Evolutionary conservation across 352 stramenopile species (phyloP).

Genomic region (Lagenidium giganteum): DNA sequence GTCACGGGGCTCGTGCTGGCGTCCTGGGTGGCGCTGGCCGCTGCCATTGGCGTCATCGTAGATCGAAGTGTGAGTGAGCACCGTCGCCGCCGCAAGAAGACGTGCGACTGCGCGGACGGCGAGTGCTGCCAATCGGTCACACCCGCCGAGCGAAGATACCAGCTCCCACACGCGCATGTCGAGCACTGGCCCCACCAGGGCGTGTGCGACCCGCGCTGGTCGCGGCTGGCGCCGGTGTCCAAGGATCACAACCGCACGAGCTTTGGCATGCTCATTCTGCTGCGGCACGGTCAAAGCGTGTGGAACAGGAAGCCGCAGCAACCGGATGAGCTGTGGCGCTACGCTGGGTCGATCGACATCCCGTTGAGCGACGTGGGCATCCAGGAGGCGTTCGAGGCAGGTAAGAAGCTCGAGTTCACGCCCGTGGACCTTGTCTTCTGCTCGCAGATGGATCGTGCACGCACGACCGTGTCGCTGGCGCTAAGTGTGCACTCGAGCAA

Average conservation of each 20-base stretch:
- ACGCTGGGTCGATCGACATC: slow-evolving; percentile 81
- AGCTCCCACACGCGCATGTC: slow-evolving; percentile 70
- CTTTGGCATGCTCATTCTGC: slow-evolving; percentile 73
- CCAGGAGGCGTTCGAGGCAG: slow-evolving; percentile 76
- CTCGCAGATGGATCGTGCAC: slow-evolving; percentile 81
- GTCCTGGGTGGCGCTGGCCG: no score
- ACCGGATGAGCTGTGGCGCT: slow-evolving; percentile 69
- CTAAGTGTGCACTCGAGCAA: slow-evolving; percentile 78
- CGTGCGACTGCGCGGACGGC: slow-evolving; percentile 56
- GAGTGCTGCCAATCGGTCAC: slow-evolving; percentile 73
- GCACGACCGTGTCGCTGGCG: slow-evolving; percentile 72
- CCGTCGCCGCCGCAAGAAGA: slow-evolving; percentile 18
- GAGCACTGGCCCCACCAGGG: slow-evolving; percentile 59
- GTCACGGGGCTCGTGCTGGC: no score
- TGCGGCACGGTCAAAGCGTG: slow-evolving; percentile 82
- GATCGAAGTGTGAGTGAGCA: not conserved
- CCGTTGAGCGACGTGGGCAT: slow-evolving; percentile 78
- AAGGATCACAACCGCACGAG: slow-evolving; percentile 29
- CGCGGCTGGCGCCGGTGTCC: slow-evolving; percentile 29
- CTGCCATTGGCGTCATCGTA: no score
- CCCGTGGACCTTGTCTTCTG: slow-evolving; percentile 82
- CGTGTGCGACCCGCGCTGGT: slow-evolving; percentile 58
- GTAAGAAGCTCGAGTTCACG: slow-evolving; percentile 67
- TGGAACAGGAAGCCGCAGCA: slow-evolving; percentile 80
- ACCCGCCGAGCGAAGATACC: slow-evolving; percentile 53